These are phyloP conservation scores for Trichoderma lentiforme DNA, from an alignment of 2,329 filamentous ascomycete species.

Conservation along the genomic window DNA sequence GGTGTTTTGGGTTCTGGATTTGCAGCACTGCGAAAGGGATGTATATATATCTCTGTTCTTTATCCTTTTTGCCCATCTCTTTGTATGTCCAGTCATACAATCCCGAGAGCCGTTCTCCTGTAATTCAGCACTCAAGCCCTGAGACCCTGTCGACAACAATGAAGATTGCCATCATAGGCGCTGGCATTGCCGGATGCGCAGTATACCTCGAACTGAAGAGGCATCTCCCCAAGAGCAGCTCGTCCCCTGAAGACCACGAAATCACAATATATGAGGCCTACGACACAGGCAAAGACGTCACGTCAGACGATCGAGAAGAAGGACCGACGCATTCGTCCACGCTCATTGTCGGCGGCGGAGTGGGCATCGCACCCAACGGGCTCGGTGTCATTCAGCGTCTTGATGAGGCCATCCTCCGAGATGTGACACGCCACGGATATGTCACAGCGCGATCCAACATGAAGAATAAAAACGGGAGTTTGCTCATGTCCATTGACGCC, in stretches of 20 bases:
- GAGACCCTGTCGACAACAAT: slow-evolving; percentile 10
- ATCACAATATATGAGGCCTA: slow-evolving; percentile 29
- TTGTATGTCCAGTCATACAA: no score
- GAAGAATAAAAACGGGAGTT: slow-evolving; percentile 25
- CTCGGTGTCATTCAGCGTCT: slow-evolving; percentile 26
- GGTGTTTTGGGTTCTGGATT: background rate
- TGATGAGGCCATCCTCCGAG: slow-evolving; percentile 23
- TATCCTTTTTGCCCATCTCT: background rate
- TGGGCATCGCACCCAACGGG: slow-evolving; percentile 26
- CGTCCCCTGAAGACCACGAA: slow-evolving; percentile 10
- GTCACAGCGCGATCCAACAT: slow-evolving; percentile 23
- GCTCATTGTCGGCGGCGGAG: slow-evolving; percentile 26
- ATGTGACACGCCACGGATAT: slow-evolving; percentile 25
- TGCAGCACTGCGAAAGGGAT: background rate
- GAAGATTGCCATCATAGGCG: slow-evolving; percentile 27
- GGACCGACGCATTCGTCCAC: slow-evolving; percentile 25
- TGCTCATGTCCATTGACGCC: slow-evolving; percentile 23
- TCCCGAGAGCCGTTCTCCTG: no score
- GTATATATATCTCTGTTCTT: background rate
- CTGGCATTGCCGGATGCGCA: slow-evolving; percentile 27
- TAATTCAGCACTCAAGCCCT: background rate
- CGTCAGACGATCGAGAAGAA: slow-evolving; percentile 20
- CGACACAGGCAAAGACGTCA: slow-evolving; percentile 22
- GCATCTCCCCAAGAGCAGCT: slow-evolving; percentile 18
- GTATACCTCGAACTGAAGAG: slow-evolving; percentile 26